phyloP scores from a whole-genome alignment of 2,329 filamentous ascomycete genomes.

The Penicillium thymicola region DNA sequence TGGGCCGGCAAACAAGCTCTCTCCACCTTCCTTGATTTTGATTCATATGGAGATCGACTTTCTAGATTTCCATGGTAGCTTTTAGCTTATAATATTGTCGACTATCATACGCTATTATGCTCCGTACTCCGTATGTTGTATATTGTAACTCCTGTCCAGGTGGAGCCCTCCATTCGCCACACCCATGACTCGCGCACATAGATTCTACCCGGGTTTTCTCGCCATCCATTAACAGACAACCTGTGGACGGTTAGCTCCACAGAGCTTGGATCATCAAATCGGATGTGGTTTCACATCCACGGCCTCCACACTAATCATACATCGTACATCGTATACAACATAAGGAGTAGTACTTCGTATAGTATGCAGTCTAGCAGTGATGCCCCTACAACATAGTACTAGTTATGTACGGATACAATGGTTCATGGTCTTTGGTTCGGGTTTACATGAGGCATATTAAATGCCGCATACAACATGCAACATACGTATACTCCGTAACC shows the following conservation, averaged over 20 bases:
- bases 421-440: background rate
- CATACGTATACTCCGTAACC: no score
- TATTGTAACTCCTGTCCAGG: background rate
- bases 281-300: background rate
- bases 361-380: background rate
- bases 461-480: background rate
- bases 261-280: background rate
- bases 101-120: background rate
- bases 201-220: background rate
- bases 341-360: no score
- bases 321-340: background rate
- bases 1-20: conserved; percentile 1
- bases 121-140: background rate
- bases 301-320: background rate
- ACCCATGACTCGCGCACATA: background rate
- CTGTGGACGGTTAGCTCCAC: background rate
- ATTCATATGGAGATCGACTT: background rate
- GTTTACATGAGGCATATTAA: background rate
- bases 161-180: background rate
- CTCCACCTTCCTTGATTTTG: conserved; percentile 1
- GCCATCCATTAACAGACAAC: background rate
- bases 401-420: no score
- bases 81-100: background rate
- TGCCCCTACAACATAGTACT: background rate
- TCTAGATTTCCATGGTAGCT: background rate